Evolutionary conservation across 2,329 filamentous ascomycete genomes (phyloP), one percentile per base, ranked within the genome.

Genomic region (Elsinoe necatrix): DNA sequence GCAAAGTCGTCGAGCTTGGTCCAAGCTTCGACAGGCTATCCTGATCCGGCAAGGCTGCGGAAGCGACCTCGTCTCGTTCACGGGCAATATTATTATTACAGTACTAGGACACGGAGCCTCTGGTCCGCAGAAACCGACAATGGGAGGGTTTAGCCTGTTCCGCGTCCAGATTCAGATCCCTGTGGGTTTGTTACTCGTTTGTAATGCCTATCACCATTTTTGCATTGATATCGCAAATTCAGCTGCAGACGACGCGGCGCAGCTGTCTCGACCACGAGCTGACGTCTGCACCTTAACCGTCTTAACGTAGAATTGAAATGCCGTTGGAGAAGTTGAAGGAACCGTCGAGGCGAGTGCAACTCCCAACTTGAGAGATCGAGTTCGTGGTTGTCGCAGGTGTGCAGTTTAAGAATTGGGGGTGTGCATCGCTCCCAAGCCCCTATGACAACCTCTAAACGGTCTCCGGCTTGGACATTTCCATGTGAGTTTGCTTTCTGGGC

Each of bases 311-410:
- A 50, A 50, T 50, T 34, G 45, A 25, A 18, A 20, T 45, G n/a
- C 48, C 29, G 48, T 39, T 39, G 8, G 20, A n/a, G 48, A 31
- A 52, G 29, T 39, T 39, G 48, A 25, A 39, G 48, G 29, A 35
- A 52, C 29, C 48, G 48, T 35, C 18, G 4, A 25, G 9, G 29
- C 48, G 31, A 52, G 25, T 20, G 45, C 25, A 50, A 31, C 45
- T 35, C 27, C 45, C 9, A 50, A n/a, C 12, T 31, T 16, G 41
- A 9, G 41, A 11, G 41, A 14, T 25, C 41, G 21, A 21, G 41
- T 45, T 45, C 41, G 41, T 45, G 41, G 41, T 45, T 45, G 41
- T 21, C 9, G 20, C 20, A 16, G 45, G 48, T 52, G 48, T 52
- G 48, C 12, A 14, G 31, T 25, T 52, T 52, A 23, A 16, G 16